Evolutionary conservation across 164 flowering plant genomes (phyloP).

Genomic region (Kalanchoe fedtschenkoi): DNA sequence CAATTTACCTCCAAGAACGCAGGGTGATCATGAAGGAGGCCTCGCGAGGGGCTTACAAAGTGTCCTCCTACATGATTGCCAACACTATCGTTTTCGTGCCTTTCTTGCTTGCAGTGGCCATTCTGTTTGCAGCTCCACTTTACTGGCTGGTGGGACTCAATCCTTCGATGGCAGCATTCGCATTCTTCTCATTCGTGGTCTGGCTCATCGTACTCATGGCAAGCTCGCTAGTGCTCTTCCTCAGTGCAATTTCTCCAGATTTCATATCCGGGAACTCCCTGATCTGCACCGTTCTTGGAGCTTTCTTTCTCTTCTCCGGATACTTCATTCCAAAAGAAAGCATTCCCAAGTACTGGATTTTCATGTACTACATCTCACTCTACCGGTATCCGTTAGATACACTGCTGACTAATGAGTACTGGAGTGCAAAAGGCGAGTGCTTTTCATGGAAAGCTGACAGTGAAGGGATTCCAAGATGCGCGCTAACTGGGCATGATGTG

Average conservation of each 20-base stretch:
- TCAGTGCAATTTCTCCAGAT: conserved; percentile 78
- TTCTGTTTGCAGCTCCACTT: conserved; percentile 63
- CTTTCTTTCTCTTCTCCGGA: conserved; percentile 92
- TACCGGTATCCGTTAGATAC: conserved; percentile 80
- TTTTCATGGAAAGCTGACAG: conserved; percentile 30
- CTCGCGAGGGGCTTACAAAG: conserved; percentile 68
- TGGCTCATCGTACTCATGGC: conserved; percentile 89
- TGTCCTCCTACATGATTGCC: conserved; percentile 86
- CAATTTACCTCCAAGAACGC: conserved; percentile 83
- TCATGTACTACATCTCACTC: conserved; percentile 86
- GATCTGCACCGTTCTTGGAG: conserved; percentile 72
- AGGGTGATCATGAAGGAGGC: conserved; percentile 77
- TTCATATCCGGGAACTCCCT: conserved; percentile 86
- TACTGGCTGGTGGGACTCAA: conserved; percentile 91
- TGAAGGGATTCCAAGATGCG: conserved; percentile 21
- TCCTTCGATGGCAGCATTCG: conserved; percentile 55
- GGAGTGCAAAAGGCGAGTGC: conserved; percentile 51
- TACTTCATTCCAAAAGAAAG: conserved; percentile 86
- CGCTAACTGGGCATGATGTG: conserved; percentile 58
- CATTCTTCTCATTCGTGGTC: conserved; percentile 59
- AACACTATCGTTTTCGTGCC: conserved; percentile 78
- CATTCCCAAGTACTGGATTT: conserved; percentile 84
- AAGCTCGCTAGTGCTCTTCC: conserved; percentile 76
- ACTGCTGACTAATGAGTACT: conserved; percentile 65
- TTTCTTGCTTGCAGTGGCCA: conserved; percentile 56